These are phyloP conservation scores for Kodamaea fungicola DNA, from an alignment of 1,139 yeast genomes.

Conservation along the genomic window DNA sequence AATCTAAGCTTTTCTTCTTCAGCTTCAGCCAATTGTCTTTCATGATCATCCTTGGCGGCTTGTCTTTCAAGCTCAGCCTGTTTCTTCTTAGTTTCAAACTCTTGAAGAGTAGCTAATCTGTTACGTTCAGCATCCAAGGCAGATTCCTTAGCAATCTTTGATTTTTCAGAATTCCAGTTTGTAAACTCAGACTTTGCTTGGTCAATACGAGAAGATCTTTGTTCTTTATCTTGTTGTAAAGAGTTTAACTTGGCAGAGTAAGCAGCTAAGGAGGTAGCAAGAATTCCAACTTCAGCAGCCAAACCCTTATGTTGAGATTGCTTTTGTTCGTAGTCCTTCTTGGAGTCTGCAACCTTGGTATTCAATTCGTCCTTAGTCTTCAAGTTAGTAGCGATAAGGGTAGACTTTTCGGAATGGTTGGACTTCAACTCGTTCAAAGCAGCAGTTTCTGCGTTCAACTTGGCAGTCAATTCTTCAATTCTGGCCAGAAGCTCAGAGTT, in stretches of 20 bases:
- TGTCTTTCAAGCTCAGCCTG: conserved; percentile 48
- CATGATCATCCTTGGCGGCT: conserved; percentile 30
- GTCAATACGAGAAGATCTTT: conserved; percentile 33
- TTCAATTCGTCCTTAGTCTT: conserved; percentile 42
- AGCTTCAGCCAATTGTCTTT: conserved; percentile 29
- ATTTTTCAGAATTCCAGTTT: conserved; percentile 46
- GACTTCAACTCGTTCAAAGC: conserved; percentile 41
- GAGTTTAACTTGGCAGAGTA: conserved; percentile 43
- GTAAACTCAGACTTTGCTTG: conserved; percentile 40
- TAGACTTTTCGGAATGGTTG: conserved; percentile 39
- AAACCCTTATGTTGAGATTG: conserved; percentile 35
- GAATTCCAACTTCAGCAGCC: conserved; percentile 42
- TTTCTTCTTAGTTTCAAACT: conserved; percentile 43
- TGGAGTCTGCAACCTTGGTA: conserved; percentile 30
- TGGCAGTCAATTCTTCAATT: conserved; percentile 41
- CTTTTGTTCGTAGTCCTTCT: conserved; percentile 36
- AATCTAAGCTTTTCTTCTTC: conserved; percentile 25
- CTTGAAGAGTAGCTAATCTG: conserved; percentile 46
- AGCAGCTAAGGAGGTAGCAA: conserved; percentile 42
- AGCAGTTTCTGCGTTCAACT: conserved; percentile 37
- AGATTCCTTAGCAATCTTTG: conserved; percentile 31
- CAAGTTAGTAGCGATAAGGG: conserved; percentile 32
- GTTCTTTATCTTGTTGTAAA: conserved; percentile 37
- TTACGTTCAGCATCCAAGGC: conserved; percentile 45
- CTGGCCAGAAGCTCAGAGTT: conserved; percentile 43